Percentiles rank a stretch among this genome's conserved stretches.
These are phyloP conservation scores for Achlya hypogyna DNA, from an alignment of 352 stramenopile species.

Conservation along the genomic window DNA sequence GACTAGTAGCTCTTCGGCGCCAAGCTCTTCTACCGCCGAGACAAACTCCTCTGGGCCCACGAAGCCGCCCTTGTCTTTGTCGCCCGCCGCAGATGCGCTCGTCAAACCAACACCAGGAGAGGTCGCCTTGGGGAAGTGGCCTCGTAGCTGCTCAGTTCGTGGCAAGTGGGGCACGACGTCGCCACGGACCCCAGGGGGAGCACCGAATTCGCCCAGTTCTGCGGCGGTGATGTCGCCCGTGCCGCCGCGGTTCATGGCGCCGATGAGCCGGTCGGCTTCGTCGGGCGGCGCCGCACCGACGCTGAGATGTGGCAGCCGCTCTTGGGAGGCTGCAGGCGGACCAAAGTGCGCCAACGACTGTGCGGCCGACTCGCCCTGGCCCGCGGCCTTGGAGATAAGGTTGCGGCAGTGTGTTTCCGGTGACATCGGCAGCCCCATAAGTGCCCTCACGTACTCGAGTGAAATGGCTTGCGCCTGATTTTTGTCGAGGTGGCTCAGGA, in stretches of 20 bases:
- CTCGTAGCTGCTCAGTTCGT: slow-evolving; percentile 15
- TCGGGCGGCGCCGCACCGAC: slow-evolving; percentile 32
- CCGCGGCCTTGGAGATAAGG: slow-evolving; percentile 19
- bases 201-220: neutral
- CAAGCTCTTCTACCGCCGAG: slow-evolving; percentile 7
- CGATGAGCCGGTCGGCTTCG: slow-evolving; percentile 27
- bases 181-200: neutral
- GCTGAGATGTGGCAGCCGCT: slow-evolving; percentile 35
- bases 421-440: slow-evolving; percentile 24
- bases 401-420: neutral
- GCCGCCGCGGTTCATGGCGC: slow-evolving; percentile 21
- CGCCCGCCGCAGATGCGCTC: slow-evolving; percentile 21
- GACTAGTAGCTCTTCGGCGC: slow-evolving; percentile 10
- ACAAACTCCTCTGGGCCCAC: slow-evolving; percentile 18
- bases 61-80: slow-evolving; percentile 20
- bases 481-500: slow-evolving; percentile 39
- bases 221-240: slow-evolving; percentile 3
- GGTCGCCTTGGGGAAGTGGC: slow-evolving; percentile 10
- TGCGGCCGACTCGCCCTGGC: slow-evolving; percentile 22
- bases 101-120: slow-evolving; percentile 16
- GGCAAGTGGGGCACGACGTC: neutral
- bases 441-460: slow-evolving; percentile 40
- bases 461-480: slow-evolving; percentile 49
- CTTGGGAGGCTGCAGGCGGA: slow-evolving; percentile 32
- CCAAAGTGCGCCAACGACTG: slow-evolving; percentile 37